A percentile compares a stretch with the other conserved stretches of the same genome.
Conservation (phyloP, 176 grass and related monocot genomes). For the Zea luxurians region DNA sequence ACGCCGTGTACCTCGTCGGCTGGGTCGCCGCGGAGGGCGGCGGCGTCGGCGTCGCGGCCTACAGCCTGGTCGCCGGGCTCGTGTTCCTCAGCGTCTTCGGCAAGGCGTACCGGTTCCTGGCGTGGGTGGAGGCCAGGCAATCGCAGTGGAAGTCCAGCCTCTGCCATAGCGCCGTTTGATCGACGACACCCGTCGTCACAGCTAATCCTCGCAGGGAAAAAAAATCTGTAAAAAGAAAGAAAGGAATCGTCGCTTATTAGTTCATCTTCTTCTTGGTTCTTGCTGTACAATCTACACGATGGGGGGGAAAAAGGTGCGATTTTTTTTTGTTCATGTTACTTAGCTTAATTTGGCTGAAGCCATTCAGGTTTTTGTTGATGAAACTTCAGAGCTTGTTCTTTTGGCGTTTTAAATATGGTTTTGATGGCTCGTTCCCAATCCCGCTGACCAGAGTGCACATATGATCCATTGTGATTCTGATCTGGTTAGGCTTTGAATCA, state of each 20-base stretch:
- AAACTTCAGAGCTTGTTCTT: not conserved
- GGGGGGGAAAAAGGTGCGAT: not conserved
- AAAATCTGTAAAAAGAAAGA: constrained; percentile 41
- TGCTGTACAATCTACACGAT: constrained; percentile 39
- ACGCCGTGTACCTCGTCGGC: constrained; percentile 62
- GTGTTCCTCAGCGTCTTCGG: constrained; percentile 71
- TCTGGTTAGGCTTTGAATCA: not conserved
- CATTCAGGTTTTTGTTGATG: not conserved
- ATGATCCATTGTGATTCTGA: not conserved
- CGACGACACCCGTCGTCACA: not conserved
- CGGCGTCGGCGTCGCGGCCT: constrained; percentile 43
- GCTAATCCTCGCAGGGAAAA: too few species aligned
- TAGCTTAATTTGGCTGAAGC: not conserved
- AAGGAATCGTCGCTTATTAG: constrained; percentile 27
- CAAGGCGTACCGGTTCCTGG: constrained; percentile 84
- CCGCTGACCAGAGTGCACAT: not conserved
- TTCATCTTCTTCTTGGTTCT: constrained; percentile 21
- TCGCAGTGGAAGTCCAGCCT: constrained; percentile 60
- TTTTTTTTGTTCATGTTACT: constrained; percentile 7
- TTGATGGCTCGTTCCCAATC: too few species aligned
- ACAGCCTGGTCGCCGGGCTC: constrained; percentile 54
- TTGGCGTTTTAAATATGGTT: too few species aligned
- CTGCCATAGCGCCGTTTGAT: constrained; percentile 50
- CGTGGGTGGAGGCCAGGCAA: constrained; percentile 65
- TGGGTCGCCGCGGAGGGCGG: constrained; percentile 50